Base-by-base conservation (phyloP, 768 basidiomycete genomes). In the Kwoniella shandongensis region DNA sequence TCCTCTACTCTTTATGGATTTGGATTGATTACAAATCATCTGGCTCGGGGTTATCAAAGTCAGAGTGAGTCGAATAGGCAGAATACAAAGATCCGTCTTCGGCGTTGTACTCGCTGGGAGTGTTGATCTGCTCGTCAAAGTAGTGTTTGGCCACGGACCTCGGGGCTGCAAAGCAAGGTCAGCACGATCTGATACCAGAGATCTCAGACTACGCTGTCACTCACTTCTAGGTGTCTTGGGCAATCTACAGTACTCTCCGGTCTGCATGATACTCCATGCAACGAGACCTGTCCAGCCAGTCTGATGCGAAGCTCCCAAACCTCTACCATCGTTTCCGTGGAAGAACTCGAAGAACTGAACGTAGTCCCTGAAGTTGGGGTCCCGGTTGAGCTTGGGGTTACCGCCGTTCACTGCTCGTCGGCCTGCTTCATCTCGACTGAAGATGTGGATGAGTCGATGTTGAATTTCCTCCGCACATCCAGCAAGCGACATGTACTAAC, bases 311-410 rank as follows among this genome's bases (percentile, higher is more conserved):
- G 94, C 96, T 38, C 96, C 96, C 12, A 99, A 82, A 18, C 96
- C 96, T 56, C 86, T 83, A 18, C 96, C 96, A 54, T 81, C 86
- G 66, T 99, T 91, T 13, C 86, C 94, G 74, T 97, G 88, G 86
- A 98, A 98, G 80, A 87, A 97, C 88, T 97, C 94, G 75, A 91
- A 88, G 81, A 97, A 97, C 83, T 86, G 89, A 40, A 97, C 86
- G 72, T 97, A 97, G 76, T 98, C 93, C 42, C 91, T 83, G 84
- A 97, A 99, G 79, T 96, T 83, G 15, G 92, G 91, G 75, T 99
- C 96, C 55, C 83, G 81, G 76, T 99, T 89, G 63, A 99, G 79
- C 74, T 86, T 88, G 32, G 83, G 80, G 69, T 88, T 88, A 6
- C 91, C 91, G 18, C 93, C 96, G 71, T 99, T 98, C 17, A 87